Conservation (phyloP, 306 rosid genomes). For the Pterocarpus santalinus region DNA sequence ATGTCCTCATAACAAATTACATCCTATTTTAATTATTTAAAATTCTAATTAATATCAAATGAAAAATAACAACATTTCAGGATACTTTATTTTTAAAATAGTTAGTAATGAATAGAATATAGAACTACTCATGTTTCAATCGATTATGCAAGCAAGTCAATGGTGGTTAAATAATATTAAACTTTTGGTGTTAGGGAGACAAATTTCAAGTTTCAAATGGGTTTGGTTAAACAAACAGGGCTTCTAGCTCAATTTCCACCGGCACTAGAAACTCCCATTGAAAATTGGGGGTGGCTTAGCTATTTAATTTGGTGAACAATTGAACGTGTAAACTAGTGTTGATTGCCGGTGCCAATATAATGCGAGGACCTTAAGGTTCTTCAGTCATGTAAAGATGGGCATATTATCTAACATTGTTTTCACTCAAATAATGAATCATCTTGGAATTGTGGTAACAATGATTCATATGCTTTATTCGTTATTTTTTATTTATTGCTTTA, state of each 20-base stretch:
- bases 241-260: constrained; percentile 9
- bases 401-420: background rate
- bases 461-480: too few relatives aligned
- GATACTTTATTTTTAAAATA: background rate
- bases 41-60: background rate
- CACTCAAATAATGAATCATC: background rate
- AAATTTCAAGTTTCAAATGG: constrained; percentile 30
- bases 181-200: constrained; percentile 23
- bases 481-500: too few relatives aligned
- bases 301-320: constrained; percentile 23
- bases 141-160: constrained; percentile 25
- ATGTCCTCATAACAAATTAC: too few relatives aligned
- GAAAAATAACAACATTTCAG: background rate
- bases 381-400: background rate
- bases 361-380: background rate
- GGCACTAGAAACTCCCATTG: background rate
- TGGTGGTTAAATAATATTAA: constrained; percentile 36
- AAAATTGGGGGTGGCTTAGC: constrained; percentile 18
- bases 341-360: background rate
- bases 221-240: constrained; percentile 21
- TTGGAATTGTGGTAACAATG: background rate
- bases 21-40: too few relatives aligned
- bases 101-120: background rate
- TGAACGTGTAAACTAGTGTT: background rate
- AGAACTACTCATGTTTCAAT: background rate